A percentile compares a stretch with the other conserved stretches of the same genome.
phyloP scores from a whole-genome alignment of 345 rosid species.

The Rhodamnia rubescens region DNA sequence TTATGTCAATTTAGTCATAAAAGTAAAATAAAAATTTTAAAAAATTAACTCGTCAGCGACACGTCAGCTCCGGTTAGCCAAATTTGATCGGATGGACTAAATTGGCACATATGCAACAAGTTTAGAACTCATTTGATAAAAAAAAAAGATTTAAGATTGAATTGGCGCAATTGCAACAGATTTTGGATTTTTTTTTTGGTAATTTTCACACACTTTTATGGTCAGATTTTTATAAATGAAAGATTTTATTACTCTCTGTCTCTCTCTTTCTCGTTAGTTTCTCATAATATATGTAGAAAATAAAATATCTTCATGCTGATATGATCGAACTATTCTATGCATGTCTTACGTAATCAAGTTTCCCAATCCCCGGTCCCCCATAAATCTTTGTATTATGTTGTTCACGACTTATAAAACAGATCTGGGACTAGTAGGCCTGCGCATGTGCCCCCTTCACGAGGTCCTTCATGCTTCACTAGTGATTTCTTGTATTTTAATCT shows the following conservation, averaged over 20 bases:
- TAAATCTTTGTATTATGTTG: neutral
- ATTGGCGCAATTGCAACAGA: too few species aligned
- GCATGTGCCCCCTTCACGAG: neutral
- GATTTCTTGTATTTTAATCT: neutral
- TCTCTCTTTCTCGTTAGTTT: neutral
- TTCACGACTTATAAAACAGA: neutral
- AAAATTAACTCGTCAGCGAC: too few species aligned
- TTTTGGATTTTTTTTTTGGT: too few species aligned
- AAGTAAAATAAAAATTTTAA: too few species aligned
- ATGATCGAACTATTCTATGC: neutral
- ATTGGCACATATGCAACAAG: too few species aligned
- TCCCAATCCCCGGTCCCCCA: neutral
- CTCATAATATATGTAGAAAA: neutral
- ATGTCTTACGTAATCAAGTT: neutral
- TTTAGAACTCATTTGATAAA: too few species aligned
- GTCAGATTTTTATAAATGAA: neutral
- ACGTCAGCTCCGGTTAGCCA: too few species aligned
- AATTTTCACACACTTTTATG: too few species aligned
- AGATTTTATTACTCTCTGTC: neutral
- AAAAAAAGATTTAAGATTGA: too few species aligned
- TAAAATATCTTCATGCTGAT: neutral
- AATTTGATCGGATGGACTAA: too few species aligned
- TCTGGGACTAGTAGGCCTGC: neutral
- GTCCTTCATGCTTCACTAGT: neutral
- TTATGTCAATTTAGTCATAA: too few species aligned